These are phyloP conservation scores for Cardamine chenopodiifolia DNA, from an alignment of 345 rosid genomes.

Conservation along the genomic window DNA sequence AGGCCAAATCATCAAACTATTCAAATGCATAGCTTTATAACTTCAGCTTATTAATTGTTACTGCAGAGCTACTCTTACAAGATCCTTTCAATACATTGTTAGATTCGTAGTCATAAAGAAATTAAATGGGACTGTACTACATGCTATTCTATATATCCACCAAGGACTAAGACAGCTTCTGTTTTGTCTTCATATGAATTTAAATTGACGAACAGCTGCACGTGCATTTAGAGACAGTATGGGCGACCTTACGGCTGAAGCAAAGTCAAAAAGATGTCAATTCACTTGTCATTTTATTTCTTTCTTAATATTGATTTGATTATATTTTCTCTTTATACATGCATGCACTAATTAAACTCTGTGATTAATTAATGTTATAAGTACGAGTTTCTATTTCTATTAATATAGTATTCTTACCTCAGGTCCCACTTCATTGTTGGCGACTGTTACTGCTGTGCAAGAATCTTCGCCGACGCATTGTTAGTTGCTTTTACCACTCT, in stretches of 20 bases:
- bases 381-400: conserved; percentile 15
- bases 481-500: conserved; percentile 35
- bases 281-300: conserved; percentile 15
- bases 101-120: conserved; percentile 10
- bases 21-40: not conserved
- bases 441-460: conserved; percentile 37
- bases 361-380: conserved; percentile 20
- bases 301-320: conserved; percentile 25
- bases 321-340: conserved; percentile 21
- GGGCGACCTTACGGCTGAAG: conserved; percentile 41
- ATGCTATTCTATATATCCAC: conserved; percentile 6
- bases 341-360: conserved; percentile 26
- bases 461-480: conserved; percentile 61
- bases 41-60: not conserved
- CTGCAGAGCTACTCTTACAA: conserved; percentile 8
- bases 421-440: conserved; percentile 49
- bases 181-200: conserved; percentile 17
- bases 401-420: conserved; percentile 53
- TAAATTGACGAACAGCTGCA: conserved; percentile 16
- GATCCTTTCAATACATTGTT: not conserved
- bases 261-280: conserved; percentile 41
- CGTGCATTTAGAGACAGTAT: conserved; percentile 26
- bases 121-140: not conserved
- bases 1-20: conserved; percentile 9
- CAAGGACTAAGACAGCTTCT: conserved; percentile 31